A percentile compares a stretch with the other conserved stretches of the same genome.
phyloP scores from a whole-genome alignment of 768 basidiomycete species.

The Hygrophoropsis aurantiaca region DNA sequence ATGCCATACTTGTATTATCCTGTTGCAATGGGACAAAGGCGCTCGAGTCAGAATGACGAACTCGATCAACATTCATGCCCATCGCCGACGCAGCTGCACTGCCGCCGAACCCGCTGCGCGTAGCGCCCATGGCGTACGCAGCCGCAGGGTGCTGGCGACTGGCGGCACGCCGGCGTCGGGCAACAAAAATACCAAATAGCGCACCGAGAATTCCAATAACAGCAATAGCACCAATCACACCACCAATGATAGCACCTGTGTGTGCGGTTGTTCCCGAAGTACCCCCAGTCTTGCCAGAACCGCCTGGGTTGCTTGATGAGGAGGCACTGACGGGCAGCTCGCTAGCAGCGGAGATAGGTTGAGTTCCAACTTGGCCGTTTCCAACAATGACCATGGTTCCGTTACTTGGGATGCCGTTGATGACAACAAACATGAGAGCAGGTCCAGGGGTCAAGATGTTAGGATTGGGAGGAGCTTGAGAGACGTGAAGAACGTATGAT shows the following conservation, averaged over 20 bases:
- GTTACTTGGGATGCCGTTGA: slow-evolving; percentile 79
- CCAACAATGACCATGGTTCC: slow-evolving; percentile 73
- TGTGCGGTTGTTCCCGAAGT: slow-evolving; percentile 17
- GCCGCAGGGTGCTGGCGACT: slow-evolving; percentile 27
- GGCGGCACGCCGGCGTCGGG: slow-evolving; percentile 50
- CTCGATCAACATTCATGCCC: slow-evolving; percentile 18
- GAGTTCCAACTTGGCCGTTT: slow-evolving; percentile 65
- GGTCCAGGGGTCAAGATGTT: slow-evolving; percentile 86
- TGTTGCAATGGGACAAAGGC: slow-evolving; percentile 73
- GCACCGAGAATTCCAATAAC: slow-evolving; percentile 30
- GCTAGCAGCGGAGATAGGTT: slow-evolving; percentile 47
- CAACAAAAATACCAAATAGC: slow-evolving; percentile 44
- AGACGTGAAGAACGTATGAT: slow-evolving; percentile 69
- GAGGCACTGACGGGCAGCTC: slow-evolving; percentile 39
- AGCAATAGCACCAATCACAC: slow-evolving; percentile 29
- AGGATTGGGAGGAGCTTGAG: slow-evolving; percentile 78
- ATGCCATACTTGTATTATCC: slow-evolving; percentile 54
- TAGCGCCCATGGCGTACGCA: slow-evolving; percentile 40
- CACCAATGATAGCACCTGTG: slow-evolving; percentile 26
- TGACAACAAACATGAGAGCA: slow-evolving; percentile 70
- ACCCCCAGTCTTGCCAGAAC: slow-evolving; percentile 12
- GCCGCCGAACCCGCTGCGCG: slow-evolving; percentile 12
- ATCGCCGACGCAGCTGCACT: slow-evolving; percentile 14
- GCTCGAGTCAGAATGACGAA: slow-evolving; percentile 60
- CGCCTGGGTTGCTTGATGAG: slow-evolving; percentile 5